A percentile compares a stretch with the other conserved stretches of the same genome.
Conservation (phyloP, 139 green algal genomes). For the Chlorella sp. region DNA sequence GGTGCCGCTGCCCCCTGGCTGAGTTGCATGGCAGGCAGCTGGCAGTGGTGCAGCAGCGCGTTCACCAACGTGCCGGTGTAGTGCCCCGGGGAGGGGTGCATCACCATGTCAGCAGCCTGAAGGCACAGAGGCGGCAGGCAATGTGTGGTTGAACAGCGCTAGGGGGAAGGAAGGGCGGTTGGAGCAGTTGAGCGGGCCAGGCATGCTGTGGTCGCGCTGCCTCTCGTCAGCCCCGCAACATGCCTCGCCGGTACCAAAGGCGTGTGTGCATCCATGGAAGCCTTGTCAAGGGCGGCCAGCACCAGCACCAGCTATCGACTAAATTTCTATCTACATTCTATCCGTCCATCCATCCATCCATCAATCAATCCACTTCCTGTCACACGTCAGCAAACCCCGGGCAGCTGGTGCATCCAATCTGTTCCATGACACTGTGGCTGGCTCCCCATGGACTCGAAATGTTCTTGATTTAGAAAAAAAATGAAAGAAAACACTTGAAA, state of each 20-base stretch:
- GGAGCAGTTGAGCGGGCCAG: background rate
- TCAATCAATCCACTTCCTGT: background rate
- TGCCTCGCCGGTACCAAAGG: too few relatives aligned
- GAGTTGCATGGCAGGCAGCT: constrained; percentile 61
- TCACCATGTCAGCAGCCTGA: constrained; percentile 85
- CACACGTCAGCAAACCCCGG: too few relatives aligned
- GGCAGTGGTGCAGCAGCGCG: constrained; percentile 92
- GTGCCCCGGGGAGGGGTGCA: constrained; percentile 87
- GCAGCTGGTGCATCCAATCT: too few relatives aligned
- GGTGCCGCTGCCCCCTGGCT: background rate
- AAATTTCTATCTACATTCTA: too few relatives aligned
- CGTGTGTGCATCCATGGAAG: too few relatives aligned
- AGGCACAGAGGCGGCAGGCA: background rate
- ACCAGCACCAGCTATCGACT: too few relatives aligned
- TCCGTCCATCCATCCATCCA: background rate
- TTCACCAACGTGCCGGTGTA: constrained; percentile 96
- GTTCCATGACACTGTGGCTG: too few relatives aligned
- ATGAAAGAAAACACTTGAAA: too few relatives aligned
- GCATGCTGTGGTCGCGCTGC: background rate
- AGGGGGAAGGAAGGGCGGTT: background rate
- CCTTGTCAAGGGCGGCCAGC: too few relatives aligned
- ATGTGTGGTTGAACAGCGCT: background rate
- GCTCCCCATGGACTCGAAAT: too few relatives aligned
- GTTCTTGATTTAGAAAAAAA: too few relatives aligned
- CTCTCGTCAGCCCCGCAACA: too few relatives aligned